Evolutionary conservation across 1,139 yeast genomes (phyloP).

Genomic region (Torulaspora pretoriensis): DNA sequence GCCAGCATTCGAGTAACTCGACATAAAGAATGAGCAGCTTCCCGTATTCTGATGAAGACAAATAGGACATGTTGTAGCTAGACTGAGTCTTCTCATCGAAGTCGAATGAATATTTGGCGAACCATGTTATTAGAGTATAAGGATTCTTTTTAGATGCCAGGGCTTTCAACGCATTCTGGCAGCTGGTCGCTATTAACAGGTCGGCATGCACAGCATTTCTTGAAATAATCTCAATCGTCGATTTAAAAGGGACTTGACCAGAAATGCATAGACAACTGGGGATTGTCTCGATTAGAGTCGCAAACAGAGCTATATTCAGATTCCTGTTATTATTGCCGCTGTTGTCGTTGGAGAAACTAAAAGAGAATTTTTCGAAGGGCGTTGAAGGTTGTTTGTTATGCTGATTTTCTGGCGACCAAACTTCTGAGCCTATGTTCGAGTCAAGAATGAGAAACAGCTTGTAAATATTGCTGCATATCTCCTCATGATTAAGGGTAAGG

Average conservation of each 20-base stretch:
- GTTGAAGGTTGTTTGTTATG: constrained; percentile 34
- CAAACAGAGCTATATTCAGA: constrained; percentile 53
- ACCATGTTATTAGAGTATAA: constrained; percentile 62
- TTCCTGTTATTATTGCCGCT: constrained; percentile 25
- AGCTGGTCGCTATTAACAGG: constrained; percentile 55
- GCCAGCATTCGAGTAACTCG: constrained; percentile 77
- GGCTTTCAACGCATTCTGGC: constrained; percentile 58
- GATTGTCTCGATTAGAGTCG: constrained; percentile 61
- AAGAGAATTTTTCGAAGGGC: constrained; percentile 41
- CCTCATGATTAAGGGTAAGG: constrained; percentile 63
- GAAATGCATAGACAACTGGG: constrained; percentile 62
- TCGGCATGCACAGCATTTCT: constrained; percentile 72
- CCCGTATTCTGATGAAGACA: constrained; percentile 56
- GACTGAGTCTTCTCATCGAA: constrained; percentile 59
- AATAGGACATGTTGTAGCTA: constrained; percentile 49
- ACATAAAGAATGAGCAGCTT: constrained; percentile 65
- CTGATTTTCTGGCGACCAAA: constrained; percentile 35
- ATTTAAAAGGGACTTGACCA: constrained; percentile 52
- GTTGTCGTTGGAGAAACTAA: constrained; percentile 44
- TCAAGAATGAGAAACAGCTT: constrained; percentile 59
- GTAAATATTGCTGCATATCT: constrained; percentile 62
- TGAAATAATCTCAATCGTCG: constrained; percentile 67
- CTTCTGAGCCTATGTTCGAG: constrained; percentile 50
- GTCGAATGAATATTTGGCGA: constrained; percentile 76
- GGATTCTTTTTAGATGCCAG: constrained; percentile 71